These are phyloP conservation scores for Annulohypoxylon maeteangense DNA, from an alignment of 495 filamentous ascomycete species.

Conservation along the genomic window DNA sequence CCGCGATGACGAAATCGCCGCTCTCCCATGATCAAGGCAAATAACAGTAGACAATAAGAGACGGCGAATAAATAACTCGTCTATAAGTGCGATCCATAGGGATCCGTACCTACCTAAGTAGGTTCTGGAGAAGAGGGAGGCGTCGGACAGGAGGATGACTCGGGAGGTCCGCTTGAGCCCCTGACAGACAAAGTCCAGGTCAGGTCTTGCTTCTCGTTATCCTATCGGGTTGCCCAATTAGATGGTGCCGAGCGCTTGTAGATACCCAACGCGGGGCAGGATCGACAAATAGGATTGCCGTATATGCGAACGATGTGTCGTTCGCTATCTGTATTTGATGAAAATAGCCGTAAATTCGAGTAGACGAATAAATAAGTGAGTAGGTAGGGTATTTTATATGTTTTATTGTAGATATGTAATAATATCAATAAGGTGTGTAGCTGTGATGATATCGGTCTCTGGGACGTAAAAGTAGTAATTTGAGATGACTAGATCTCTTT, in stretches of 20 bases:
- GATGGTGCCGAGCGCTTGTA: constrained; percentile 42
- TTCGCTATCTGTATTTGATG: constrained; percentile 13
- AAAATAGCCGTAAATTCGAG: constrained; percentile 2
- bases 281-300: constrained; percentile 37
- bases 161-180: constrained; percentile 16
- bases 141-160: constrained; percentile 6
- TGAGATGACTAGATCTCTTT: neutral
- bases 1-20: constrained; percentile 27
- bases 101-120: neutral
- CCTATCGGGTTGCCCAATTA: constrained; percentile 39
- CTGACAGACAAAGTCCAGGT: constrained; percentile 12
- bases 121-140: neutral
- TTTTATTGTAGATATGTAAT: no score
- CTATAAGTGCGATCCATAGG: constrained; percentile 1
- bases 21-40: constrained; percentile 19
- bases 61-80: constrained; percentile 16
- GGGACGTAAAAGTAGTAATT: neutral
- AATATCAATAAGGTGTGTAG: neutral
- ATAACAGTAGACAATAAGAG: constrained; percentile 19
- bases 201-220: constrained; percentile 13
- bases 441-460: neutral
- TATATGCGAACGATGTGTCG: constrained; percentile 26
- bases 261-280: constrained; percentile 42
- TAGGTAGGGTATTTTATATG: no score
- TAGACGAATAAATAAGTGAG: no score